These are phyloP conservation scores for Leccinum uliginosum DNA, from an alignment of 768 basidiomycete species.

Conservation along the genomic window DNA sequence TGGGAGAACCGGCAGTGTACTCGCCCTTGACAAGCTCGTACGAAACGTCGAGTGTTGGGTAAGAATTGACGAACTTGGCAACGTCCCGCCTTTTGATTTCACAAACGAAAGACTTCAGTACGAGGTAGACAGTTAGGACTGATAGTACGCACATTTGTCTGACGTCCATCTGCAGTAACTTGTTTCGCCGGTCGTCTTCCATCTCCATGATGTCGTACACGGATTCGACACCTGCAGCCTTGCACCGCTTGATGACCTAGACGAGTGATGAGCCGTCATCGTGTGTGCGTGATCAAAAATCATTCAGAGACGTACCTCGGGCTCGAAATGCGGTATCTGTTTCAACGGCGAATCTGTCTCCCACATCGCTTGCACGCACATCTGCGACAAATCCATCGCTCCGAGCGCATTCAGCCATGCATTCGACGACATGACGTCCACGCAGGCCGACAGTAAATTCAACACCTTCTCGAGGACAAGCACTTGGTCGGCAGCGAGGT, in stretches of 20 bases:
- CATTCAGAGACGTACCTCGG: slow-evolving; percentile 49
- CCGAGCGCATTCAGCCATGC: slow-evolving; percentile 54
- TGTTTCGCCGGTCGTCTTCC: slow-evolving; percentile 86
- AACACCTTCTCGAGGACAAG: slow-evolving; percentile 87
- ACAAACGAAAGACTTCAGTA: slow-evolving; percentile 1
- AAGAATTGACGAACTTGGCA: slow-evolving; percentile 93
- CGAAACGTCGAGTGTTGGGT: slow-evolving; percentile 91
- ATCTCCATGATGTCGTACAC: slow-evolving; percentile 99
- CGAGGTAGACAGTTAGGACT: not conserved
- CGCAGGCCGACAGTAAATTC: slow-evolving; percentile 88
- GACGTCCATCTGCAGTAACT: slow-evolving; percentile 78
- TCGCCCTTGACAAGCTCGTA: slow-evolving; percentile 85
- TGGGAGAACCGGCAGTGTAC: slow-evolving; percentile 81
- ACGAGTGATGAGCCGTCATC: slow-evolving; percentile 1
- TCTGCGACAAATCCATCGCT: slow-evolving; percentile 97
- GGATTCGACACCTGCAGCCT: slow-evolving; percentile 73
- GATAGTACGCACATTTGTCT: slow-evolving; percentile 69
- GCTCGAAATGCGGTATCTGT: slow-evolving; percentile 95
- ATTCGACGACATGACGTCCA: slow-evolving; percentile 91
- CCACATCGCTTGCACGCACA: slow-evolving; percentile 99
- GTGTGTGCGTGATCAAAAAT: not conserved
- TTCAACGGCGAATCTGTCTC: slow-evolving; percentile 93
- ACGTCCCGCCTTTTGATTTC: slow-evolving; percentile 77
- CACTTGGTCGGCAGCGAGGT: slow-evolving; percentile 88
- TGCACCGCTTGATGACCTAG: slow-evolving; percentile 81